Conservation (phyloP, 441 rosid genomes). For the Erysimum pusillum region DNA sequence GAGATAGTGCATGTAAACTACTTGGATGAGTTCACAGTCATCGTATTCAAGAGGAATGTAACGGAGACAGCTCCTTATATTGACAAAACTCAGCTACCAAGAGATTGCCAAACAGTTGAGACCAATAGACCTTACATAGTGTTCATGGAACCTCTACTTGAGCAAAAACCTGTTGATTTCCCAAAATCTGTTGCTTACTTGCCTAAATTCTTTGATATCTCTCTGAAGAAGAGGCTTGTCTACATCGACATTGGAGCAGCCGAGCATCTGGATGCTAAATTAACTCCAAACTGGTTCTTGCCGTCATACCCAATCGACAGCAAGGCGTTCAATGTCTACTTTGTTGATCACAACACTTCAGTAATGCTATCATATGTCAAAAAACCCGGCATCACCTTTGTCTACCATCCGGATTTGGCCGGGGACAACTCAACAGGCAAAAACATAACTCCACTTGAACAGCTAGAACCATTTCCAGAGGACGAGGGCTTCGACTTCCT, state of each 20-base stretch:
- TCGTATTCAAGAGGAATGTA: constrained; percentile 65
- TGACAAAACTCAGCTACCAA: constrained; percentile 56
- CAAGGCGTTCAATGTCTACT: constrained; percentile 63
- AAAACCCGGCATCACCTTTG: constrained; percentile 70
- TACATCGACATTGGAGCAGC: constrained; percentile 72
- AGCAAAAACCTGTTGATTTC: constrained; percentile 49
- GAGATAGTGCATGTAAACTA: constrained; percentile 62
- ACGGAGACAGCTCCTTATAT: constrained; percentile 47
- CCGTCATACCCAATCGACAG: constrained; percentile 71
- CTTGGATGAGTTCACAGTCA: constrained; percentile 59
- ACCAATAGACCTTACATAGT: constrained; percentile 55
- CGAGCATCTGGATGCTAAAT: constrained; percentile 56
- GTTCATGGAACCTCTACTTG: constrained; percentile 64
- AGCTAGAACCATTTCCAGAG: constrained; percentile 57
- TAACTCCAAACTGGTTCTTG: constrained; percentile 59
- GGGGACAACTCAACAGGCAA: constrained; percentile 43
- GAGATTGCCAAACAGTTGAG: constrained; percentile 59
- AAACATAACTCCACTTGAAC: constrained; percentile 44
- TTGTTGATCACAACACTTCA: constrained; percentile 82
- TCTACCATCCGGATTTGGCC: constrained; percentile 74
- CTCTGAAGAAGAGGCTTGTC: constrained; percentile 57
- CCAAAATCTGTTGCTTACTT: constrained; percentile 58
- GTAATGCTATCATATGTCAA: constrained; percentile 70
- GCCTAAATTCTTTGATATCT: constrained; percentile 61
- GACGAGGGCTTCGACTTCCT: constrained; percentile 72